Evolutionary conservation across 345 rosid genomes (phyloP).

Genomic region (Euclidium syriacum): DNA sequence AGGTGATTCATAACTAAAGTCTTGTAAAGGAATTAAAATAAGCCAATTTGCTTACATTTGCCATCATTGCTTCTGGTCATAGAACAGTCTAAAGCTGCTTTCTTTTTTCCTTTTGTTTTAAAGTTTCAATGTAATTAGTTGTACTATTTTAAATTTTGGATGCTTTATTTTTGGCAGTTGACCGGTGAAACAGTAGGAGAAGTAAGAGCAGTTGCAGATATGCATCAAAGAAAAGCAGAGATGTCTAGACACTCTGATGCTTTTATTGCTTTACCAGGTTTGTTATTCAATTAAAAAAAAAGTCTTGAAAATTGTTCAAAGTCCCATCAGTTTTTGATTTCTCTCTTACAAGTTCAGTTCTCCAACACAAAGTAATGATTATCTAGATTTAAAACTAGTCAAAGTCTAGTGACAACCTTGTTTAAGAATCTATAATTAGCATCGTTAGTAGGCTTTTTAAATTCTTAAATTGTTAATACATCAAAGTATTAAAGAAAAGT

Average conservation of each 20-base stretch:
- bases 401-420: constrained; percentile 23
- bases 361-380: constrained; percentile 22
- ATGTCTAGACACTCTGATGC: constrained; percentile 99
- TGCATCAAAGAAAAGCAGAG: constrained; percentile 99
- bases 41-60: constrained; percentile 23
- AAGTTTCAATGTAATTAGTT: constrained; percentile 15
- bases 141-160: neutral
- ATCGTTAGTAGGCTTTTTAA: neutral
- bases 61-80: constrained; percentile 33
- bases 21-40: constrained; percentile 3
- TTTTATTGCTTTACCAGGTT: constrained; percentile 99
- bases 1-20: constrained; percentile 17
- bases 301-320: neutral
- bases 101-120: neutral
- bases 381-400: constrained; percentile 12
- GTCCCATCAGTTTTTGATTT: constrained; percentile 18
- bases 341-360: constrained; percentile 17
- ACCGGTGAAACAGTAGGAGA: constrained; percentile 99
- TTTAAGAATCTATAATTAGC: constrained; percentile 5
- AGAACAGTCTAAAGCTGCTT: constrained; percentile 32
- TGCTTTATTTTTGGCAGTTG: constrained; percentile 48
- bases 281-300: constrained; percentile 15
- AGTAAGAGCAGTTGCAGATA: constrained; percentile 96
- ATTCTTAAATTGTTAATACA: constrained; percentile 1
- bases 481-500: neutral